These are phyloP conservation scores for Raddia distichophylla DNA, from an alignment of 176 grass and related monocot genomes.

Conservation along the genomic window DNA sequence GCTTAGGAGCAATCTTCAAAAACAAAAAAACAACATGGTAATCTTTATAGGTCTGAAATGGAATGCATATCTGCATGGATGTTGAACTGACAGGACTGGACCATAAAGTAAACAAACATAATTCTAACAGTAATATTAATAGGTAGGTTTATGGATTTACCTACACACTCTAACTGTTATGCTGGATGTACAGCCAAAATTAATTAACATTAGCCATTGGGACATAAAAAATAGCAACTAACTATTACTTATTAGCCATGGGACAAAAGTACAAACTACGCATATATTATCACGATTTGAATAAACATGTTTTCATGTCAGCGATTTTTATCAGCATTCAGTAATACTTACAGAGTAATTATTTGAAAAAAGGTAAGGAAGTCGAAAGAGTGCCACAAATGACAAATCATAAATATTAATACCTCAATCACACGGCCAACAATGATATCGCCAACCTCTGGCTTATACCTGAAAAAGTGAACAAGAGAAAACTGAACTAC, in stretches of 20 bases:
- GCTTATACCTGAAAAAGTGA: constrained; percentile 73
- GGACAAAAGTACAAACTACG: background rate
- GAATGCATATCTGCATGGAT: background rate
- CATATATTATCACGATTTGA: background rate
- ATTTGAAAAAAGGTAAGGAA: background rate
- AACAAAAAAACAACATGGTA: constrained; percentile 31
- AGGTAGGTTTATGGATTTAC: constrained; percentile 18
- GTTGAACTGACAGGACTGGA: constrained; percentile 12
- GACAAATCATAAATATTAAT: background rate
- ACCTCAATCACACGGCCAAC: constrained; percentile 97
- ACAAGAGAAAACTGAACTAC: constrained; percentile 23
- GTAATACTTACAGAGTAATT: background rate
- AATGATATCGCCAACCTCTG: constrained; percentile 98
- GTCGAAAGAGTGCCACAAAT: background rate
- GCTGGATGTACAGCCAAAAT: background rate
- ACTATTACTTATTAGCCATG: background rate
- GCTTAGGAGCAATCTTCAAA: constrained; percentile 76
- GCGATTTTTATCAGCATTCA: background rate
- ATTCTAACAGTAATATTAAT: constrained; percentile 3
- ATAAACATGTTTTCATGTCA: background rate
- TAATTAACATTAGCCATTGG: background rate
- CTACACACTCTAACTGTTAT: background rate
- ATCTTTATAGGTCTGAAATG: background rate
- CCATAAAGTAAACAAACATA: background rate
- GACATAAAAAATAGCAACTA: background rate